phyloP scores from a whole-genome alignment of 2,329 filamentous ascomycete genomes.

The Epichloe sp. region DNA sequence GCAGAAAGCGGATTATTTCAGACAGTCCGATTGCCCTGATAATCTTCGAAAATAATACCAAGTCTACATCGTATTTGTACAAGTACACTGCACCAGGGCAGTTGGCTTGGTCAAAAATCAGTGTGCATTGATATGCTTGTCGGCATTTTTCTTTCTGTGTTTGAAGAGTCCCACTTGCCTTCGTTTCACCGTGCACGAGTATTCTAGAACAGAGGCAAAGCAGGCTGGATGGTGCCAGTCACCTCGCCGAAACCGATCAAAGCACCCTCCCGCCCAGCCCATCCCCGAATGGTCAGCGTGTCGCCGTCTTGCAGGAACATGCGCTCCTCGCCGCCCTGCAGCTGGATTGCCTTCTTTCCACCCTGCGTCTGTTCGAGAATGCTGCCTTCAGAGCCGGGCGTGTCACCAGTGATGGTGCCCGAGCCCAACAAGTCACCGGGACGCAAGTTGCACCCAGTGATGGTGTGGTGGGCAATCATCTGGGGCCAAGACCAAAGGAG shows the following conservation, averaged over 20 bases:
- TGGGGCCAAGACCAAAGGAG: constrained; percentile 73
- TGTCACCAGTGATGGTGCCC: constrained; percentile 59
- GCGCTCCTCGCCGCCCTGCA: constrained; percentile 53
- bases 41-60: constrained; percentile 12
- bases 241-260: constrained; percentile 69
- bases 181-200: neutral
- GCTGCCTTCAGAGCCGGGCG: constrained; percentile 52
- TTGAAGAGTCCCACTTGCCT: neutral
- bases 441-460: constrained; percentile 62
- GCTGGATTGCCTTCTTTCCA: constrained; percentile 49
- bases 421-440: constrained; percentile 65
- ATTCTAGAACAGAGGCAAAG: constrained; percentile 18
- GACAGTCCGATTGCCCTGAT: constrained; percentile 35
- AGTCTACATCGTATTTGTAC: neutral
- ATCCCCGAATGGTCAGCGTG: constrained; percentile 51
- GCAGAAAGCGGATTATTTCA: constrained; percentile 36
- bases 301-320: constrained; percentile 66
- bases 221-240: constrained; percentile 40
- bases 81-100: too few relatives aligned
- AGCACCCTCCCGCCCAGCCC: constrained; percentile 50
- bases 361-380: constrained; percentile 59
- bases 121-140: too few relatives aligned
- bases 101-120: too few relatives aligned
- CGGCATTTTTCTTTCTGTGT: neutral
- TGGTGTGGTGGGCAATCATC: constrained; percentile 71